Evolutionary conservation across 441 rosid genomes (phyloP).

Genomic region (Populus tomentosa): DNA sequence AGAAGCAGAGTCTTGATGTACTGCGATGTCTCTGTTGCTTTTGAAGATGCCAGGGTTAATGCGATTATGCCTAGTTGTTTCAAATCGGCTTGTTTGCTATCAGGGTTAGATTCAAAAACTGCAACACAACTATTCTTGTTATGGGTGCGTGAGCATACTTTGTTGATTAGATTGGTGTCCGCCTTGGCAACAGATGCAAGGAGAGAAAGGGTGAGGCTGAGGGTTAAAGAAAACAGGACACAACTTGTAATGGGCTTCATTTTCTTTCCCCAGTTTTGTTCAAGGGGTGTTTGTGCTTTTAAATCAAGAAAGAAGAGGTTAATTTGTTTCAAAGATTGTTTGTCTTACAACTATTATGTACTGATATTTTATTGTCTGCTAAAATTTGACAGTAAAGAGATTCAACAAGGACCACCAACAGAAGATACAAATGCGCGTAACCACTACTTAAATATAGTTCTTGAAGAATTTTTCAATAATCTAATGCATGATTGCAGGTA

Average conservation of each 20-base stretch:
- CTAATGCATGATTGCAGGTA: too few species aligned
- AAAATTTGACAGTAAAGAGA: neutral
- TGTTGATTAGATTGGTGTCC: neutral
- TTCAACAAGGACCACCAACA: neutral
- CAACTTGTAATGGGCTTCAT: conserved; percentile 10
- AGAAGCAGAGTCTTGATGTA: conserved; percentile 13
- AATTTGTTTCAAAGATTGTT: neutral
- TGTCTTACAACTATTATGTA: neutral
- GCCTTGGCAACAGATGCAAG: neutral
- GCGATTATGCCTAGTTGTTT: conserved; percentile 20
- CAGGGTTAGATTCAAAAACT: conserved; percentile 23
- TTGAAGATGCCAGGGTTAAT: conserved; percentile 14
- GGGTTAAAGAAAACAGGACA: conserved; percentile 10
- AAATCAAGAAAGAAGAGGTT: neutral
- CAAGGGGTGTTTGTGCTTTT: neutral
- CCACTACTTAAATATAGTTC: conserved; percentile 4
- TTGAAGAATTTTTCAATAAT: too few species aligned
- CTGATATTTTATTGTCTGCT: neutral
- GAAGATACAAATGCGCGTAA: conserved; percentile 9
- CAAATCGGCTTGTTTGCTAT: conserved; percentile 9
- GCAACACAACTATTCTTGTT: conserved; percentile 20
- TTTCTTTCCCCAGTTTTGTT: neutral
- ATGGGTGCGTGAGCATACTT: conserved; percentile 16
- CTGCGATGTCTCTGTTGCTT: conserved; percentile 19
- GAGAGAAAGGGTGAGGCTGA: neutral